phyloP scores from a whole-genome alignment of 257 asterid genomes.

The Verbascum thapsus region DNA sequence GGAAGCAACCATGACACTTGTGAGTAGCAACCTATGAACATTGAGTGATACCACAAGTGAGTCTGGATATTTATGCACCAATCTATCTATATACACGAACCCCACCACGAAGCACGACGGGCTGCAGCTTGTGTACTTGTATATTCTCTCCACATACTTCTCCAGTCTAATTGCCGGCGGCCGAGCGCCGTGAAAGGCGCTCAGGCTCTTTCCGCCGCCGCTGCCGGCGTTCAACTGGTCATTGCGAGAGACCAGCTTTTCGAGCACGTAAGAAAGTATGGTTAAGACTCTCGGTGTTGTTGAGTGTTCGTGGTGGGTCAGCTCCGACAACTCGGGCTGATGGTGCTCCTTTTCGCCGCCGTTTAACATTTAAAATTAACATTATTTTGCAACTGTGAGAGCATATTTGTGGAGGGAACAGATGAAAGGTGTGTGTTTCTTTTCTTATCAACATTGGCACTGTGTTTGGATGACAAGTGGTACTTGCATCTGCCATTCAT shows the following conservation, averaged over 20 bases:
- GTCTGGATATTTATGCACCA: conserved; percentile 71
- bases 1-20: conserved; percentile 87
- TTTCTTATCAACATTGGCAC: conserved; percentile 39
- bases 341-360: conserved; percentile 37
- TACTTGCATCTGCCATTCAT: conserved; percentile 12
- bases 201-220: conserved; percentile 39
- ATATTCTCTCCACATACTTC: conserved; percentile 77
- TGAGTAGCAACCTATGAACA: conserved; percentile 71
- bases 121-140: conserved; percentile 80
- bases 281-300: conserved; percentile 67
- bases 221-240: conserved; percentile 42
- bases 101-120: conserved; percentile 87
- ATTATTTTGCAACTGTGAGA: conserved; percentile 28
- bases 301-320: conserved; percentile 39
- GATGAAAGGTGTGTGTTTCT: conserved; percentile 21
- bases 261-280: conserved; percentile 65
- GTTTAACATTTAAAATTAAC: conserved; percentile 53
- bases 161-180: conserved; percentile 70
- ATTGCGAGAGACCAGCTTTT: conserved; percentile 71
- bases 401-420: conserved; percentile 3
- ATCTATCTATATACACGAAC: conserved; percentile 72
- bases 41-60: conserved; percentile 78
- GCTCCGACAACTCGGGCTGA: conserved; percentile 47
- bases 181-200: conserved; percentile 65
- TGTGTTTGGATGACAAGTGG: conserved; percentile 32